These are phyloP conservation scores for Filobasidium floriforme DNA, from an alignment of 768 basidiomycete genomes.

Conservation along the genomic window DNA sequence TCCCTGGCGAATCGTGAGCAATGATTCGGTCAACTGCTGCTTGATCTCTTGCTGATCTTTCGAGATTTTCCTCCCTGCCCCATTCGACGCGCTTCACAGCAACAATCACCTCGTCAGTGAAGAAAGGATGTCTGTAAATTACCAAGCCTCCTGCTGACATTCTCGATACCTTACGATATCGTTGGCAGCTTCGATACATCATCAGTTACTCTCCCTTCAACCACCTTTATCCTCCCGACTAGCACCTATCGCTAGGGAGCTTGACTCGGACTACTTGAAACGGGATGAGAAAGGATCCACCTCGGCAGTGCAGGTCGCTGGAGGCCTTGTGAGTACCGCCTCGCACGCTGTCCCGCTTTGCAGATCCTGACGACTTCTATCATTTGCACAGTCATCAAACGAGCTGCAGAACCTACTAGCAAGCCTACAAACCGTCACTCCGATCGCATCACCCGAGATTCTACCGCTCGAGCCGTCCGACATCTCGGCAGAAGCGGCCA, in stretches of 20 bases:
- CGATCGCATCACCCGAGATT: not conserved
- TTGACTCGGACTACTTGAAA: not conserved
- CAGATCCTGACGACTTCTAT: not conserved
- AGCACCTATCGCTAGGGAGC: not conserved
- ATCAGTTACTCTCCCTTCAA: not conserved
- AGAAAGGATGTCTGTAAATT: not conserved
- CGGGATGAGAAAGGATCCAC: no score
- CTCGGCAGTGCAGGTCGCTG: no score
- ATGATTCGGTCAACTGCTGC: no score
- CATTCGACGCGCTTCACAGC: not conserved
- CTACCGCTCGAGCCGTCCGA: not conserved
- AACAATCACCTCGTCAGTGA: constrained; percentile 1
- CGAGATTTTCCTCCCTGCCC: no score
- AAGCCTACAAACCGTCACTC: not conserved
- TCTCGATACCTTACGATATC: not conserved
- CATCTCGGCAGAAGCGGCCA: not conserved
- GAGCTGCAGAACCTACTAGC: not conserved
- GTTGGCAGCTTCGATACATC: not conserved
- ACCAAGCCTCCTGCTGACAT: not conserved
- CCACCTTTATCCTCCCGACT: constrained; percentile 1
- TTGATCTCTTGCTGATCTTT: no score
- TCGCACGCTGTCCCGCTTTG: no score
- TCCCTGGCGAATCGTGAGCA: not conserved
- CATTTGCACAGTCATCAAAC: not conserved
- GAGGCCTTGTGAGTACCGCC: no score